Evolutionary conservation across 176 grass and related monocot species (phyloP), one percentile per base, ranked within the genome.

Genomic region (Chloris gayana): DNA sequence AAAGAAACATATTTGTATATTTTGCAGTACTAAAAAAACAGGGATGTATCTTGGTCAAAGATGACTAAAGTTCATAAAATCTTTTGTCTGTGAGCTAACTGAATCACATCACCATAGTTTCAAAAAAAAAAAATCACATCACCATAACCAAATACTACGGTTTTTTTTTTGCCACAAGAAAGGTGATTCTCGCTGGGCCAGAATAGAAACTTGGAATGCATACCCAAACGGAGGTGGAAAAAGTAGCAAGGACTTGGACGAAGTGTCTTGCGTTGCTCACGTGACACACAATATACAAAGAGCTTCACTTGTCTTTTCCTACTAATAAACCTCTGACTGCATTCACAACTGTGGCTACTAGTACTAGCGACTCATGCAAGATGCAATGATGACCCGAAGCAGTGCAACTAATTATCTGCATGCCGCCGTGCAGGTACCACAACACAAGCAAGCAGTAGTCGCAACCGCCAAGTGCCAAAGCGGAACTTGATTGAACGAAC

Each of bases 301-400:
- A 72, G 39, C 42, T 72, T 72, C 42, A 8, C 45, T 13, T 54
- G 46, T 34, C 46, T 73, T 34, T 72, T 73, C 17, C 8, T 73
- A 73, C 8, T 73, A 73, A 53, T 54, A 19, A 33, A 73, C 6
- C 18, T 29, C 46, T 73, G 70, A 54, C 17, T 34, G 31, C 46
- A 73, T 19, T n/a, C 46, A 53, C 46, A 7, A 6, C 18, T 30
- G 26, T 33, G 29, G 19, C 70, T 51, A 32, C 30, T 30, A 10
- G 25, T 47, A 32, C 30, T 30, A 10, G 25, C 30, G 6, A 30
- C 21, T n/a, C 70, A 50, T 21, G 29, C 47, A 54, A 14, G 11
- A n/a, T n/a, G 70, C 70, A 53, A 54, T 73, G 70, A 73, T 73
- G 70, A 34, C n/a, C 4, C 29, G 29, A 34, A 54, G 30, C 69